Percentiles rank a stretch among this genome's conserved stretches.
These are phyloP conservation scores for Cladosporium colombiae DNA, from an alignment of 2,329 filamentous ascomycete genomes.

Conservation along the genomic window DNA sequence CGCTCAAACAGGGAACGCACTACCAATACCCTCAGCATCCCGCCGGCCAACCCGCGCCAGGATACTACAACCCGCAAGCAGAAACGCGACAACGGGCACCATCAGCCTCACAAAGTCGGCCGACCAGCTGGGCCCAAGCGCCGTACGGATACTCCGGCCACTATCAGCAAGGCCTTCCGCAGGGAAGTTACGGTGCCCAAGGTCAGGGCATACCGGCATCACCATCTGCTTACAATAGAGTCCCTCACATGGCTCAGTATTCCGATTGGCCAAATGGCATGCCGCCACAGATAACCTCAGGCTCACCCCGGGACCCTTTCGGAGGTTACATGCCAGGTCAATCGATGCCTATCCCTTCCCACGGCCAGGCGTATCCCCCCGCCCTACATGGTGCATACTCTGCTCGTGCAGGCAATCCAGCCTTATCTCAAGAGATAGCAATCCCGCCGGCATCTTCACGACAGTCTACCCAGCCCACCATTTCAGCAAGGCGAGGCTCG, in stretches of 20 bases:
- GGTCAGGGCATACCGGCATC: slow-evolving; percentile 30
- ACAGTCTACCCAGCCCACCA: slow-evolving; percentile 1
- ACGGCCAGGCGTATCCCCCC: slow-evolving; percentile 19
- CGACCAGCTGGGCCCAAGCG: slow-evolving; percentile 27
- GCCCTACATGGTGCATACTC: slow-evolving; percentile 27
- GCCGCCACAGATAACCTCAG: slow-evolving; percentile 21
- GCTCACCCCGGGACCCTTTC: slow-evolving; percentile 4
- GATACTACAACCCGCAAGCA: slow-evolving; percentile 6
- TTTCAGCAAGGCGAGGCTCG: slow-evolving; percentile 12
- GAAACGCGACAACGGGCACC: slow-evolving; percentile 24
- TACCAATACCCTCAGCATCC: slow-evolving; percentile 24
- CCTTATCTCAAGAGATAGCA: slow-evolving; percentile 21
- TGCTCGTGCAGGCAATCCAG: slow-evolving; percentile 28
- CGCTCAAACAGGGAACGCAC: slow-evolving; percentile 22
- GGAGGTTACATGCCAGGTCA: slow-evolving; percentile 6
- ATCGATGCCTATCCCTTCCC: background rate
- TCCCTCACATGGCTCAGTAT: slow-evolving; percentile 19
- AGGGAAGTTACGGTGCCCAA: slow-evolving; percentile 16
- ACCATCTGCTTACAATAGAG: slow-evolving; percentile 29
- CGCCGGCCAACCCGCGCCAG: slow-evolving; percentile 1
- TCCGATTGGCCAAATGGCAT: slow-evolving; percentile 16
- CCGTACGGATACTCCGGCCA: background rate
- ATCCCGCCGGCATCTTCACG: background rate
- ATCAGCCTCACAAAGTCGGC: slow-evolving; percentile 25
- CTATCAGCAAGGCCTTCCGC: background rate